A percentile compares a stretch with the other conserved stretches of the same genome.
phyloP scores from a whole-genome alignment of 2,329 filamentous ascomycete species.

The Emericellopsis atlantica region DNA sequence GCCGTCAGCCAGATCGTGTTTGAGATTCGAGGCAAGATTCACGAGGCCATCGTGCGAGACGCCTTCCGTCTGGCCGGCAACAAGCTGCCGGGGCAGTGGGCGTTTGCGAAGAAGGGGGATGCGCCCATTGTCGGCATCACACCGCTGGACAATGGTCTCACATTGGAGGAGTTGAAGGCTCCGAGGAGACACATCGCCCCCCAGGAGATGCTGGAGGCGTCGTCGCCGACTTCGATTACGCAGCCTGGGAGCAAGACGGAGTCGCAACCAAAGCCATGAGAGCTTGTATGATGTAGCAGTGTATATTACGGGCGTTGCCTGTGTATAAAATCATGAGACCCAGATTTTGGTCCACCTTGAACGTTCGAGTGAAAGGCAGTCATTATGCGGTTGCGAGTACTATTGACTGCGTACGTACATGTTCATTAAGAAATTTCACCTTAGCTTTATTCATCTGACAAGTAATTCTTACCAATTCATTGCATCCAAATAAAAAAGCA shows the following conservation, averaged over 20 bases:
- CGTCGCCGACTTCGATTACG: slow-evolving; percentile 17
- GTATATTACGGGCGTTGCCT: slow-evolving; percentile 1
- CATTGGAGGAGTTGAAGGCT: slow-evolving; percentile 70
- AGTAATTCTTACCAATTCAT: too few relatives aligned
- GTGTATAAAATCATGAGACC: neutral
- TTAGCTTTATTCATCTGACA: too few relatives aligned
- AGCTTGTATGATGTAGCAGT: slow-evolving; percentile 2
- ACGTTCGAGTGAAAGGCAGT: too few relatives aligned
- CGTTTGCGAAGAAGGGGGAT: slow-evolving; percentile 90
- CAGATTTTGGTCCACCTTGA: too few relatives aligned
- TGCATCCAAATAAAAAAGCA: too few relatives aligned
- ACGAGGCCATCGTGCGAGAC: slow-evolving; percentile 90
- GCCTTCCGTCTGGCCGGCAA: slow-evolving; percentile 88
- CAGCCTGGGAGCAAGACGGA: slow-evolving; percentile 18
- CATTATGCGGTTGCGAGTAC: too few relatives aligned
- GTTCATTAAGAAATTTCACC: too few relatives aligned
- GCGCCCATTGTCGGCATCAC: slow-evolving; percentile 84
- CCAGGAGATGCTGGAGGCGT: slow-evolving; percentile 18
- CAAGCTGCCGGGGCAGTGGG: slow-evolving; percentile 90
- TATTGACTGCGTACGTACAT: too few relatives aligned
- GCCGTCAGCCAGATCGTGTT: slow-evolving; percentile 86
- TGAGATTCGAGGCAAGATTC: slow-evolving; percentile 80
- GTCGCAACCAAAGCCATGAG: slow-evolving; percentile 14
- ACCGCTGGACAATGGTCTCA: slow-evolving; percentile 67
- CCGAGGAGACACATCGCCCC: slow-evolving; percentile 56